Conservation (phyloP, 257 asterid species). For the Paulownia fortunei region DNA sequence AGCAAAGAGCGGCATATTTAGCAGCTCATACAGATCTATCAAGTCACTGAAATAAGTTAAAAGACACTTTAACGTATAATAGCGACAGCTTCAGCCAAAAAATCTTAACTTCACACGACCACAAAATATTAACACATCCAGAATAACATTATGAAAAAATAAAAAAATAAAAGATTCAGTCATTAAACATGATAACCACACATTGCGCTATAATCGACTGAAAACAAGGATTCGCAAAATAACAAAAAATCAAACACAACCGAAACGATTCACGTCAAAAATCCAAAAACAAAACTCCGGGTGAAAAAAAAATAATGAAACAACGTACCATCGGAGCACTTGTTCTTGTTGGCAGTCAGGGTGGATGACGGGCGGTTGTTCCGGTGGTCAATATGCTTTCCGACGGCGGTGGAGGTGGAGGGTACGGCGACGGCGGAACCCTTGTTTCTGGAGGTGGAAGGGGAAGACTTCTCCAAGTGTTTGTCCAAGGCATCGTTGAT, state of each 20-base stretch:
- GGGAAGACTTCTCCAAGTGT: constrained; percentile 62
- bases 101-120: background rate
- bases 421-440: constrained; percentile 47
- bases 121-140: background rate
- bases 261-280: background rate
- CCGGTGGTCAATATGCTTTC: constrained; percentile 47
- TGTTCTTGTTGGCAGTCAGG: constrained; percentile 42
- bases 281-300: background rate
- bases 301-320: background rate
- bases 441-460: constrained; percentile 56
- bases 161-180: constrained; percentile 8
- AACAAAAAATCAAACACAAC: background rate
- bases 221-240: background rate
- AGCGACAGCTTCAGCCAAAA: background rate
- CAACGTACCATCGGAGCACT: constrained; percentile 49
- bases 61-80: background rate
- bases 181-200: background rate
- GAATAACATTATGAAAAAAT: background rate
- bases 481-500: constrained; percentile 63
- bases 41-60: background rate
- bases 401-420: constrained; percentile 46
- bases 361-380: constrained; percentile 45
- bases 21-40: constrained; percentile 25
- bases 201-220: constrained; percentile 6
- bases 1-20: background rate